Percentiles rank a stretch among this genome's conserved stretches.
Conservation (phyloP, 495 filamentous ascomycete genomes). For the Aspergillus wentii region DNA sequence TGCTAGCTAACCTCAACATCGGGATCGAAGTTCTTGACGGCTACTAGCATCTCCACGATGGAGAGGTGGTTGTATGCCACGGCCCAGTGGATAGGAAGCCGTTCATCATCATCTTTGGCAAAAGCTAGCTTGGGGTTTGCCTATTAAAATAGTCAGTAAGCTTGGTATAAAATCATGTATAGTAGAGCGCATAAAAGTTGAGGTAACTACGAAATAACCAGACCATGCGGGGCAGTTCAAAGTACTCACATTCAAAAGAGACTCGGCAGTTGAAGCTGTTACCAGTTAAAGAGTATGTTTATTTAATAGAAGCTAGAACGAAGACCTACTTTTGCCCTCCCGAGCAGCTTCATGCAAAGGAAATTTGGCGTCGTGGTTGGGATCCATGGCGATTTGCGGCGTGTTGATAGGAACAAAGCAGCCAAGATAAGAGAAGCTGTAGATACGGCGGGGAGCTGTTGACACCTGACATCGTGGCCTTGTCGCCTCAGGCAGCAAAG, state of each 20-base stretch:
- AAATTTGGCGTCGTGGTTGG: slow-evolving; percentile 54
- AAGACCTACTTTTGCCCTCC: slow-evolving; percentile 72
- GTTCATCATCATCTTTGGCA: slow-evolving; percentile 79
- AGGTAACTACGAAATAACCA: slow-evolving; percentile 1
- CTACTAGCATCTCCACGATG: slow-evolving; percentile 65
- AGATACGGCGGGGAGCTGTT: slow-evolving; percentile 3
- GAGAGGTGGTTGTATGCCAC: slow-evolving; percentile 74
- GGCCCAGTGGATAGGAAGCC: slow-evolving; percentile 94
- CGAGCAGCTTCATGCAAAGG: slow-evolving; percentile 86
- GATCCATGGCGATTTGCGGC: slow-evolving; percentile 28
- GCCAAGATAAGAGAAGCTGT: slow-evolving; percentile 24
- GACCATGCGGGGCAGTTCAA: slow-evolving; percentile 27
- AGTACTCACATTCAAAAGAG: slow-evolving; percentile 62
- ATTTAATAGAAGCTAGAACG: slow-evolving; percentile 5
- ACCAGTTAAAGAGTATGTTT: slow-evolving; percentile 5
- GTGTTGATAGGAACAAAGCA: neutral
- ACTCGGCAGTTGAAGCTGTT: slow-evolving; percentile 64
- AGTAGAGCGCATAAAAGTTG: neutral
- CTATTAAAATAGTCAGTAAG: slow-evolving; percentile 30
- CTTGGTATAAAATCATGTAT: neutral
- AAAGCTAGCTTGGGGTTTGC: slow-evolving; percentile 74
- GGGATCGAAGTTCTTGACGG: slow-evolving; percentile 72
- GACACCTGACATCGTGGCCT: slow-evolving; percentile 5
- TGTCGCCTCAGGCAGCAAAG: slow-evolving; percentile 19
- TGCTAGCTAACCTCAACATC: slow-evolving; percentile 66